phyloP scores from a whole-genome alignment of 2,329 filamentous ascomycete genomes.

The Trichoderma sp. region DNA sequence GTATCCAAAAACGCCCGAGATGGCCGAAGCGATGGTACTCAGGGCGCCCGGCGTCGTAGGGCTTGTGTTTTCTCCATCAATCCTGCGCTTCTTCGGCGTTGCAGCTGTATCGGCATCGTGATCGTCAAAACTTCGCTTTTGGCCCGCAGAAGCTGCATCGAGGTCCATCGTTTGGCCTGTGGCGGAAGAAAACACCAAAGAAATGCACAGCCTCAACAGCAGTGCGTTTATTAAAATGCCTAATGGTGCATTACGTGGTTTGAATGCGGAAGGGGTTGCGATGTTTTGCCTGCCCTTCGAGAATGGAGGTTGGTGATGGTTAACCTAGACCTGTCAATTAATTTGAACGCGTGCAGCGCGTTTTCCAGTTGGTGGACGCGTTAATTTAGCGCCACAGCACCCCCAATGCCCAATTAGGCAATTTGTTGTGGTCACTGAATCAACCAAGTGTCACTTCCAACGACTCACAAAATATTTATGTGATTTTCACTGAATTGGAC shows the following conservation, averaged over 20 bases:
- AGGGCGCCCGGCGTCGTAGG: slow-evolving; percentile 32
- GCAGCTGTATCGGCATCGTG: slow-evolving; percentile 23
- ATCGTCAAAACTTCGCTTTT: slow-evolving; percentile 28
- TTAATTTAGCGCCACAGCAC: slow-evolving; percentile 17
- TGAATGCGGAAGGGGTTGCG: not conserved
- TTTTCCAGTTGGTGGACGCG: slow-evolving; percentile 9
- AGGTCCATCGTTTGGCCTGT: slow-evolving; percentile 27
- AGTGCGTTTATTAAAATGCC: not conserved
- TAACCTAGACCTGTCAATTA: slow-evolving; percentile 15
- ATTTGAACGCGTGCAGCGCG: slow-evolving; percentile 17
- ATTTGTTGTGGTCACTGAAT: not conserved
- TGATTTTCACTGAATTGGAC: not conserved
- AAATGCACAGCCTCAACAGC: not conserved
- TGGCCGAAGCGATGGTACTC: slow-evolving; percentile 33
- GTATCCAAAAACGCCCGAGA: slow-evolving; percentile 30
- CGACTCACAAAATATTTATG: not conserved
- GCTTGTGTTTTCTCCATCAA: slow-evolving; percentile 29
- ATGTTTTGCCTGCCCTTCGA: not conserved
- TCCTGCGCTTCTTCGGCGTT: slow-evolving; percentile 32
- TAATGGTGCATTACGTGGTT: not conserved
- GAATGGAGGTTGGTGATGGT: not conserved
- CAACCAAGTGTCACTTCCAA: not conserved
- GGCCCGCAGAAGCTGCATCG: slow-evolving; percentile 23
- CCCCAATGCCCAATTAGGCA: not conserved
- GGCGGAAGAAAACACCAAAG: not conserved